Base-by-base conservation (phyloP, 805 yeast species). In the Isabelozyma gotoi region DNA sequence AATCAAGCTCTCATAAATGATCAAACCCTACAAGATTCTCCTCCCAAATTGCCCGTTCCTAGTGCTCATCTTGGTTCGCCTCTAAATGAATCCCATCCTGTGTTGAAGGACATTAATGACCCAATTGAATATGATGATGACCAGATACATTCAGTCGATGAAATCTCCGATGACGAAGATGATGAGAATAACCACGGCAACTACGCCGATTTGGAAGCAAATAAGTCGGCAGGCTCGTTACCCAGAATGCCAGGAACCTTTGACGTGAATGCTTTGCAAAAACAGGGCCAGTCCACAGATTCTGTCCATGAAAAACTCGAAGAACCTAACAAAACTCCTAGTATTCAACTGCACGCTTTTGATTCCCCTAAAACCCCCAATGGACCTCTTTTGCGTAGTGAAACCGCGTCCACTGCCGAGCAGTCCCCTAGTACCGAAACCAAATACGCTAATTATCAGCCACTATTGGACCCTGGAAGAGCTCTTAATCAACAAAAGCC, bases 381-480 rank as follows among this genome's bases (percentile, higher is more conserved):
- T 24, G 29, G 29, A 24, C 32, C 40, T 8, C 19, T 7, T 15
- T 24, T 19, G 17, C 5, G 19, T 12, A n/a, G 12, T 8, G 41
- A 19, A 32, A 21, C 36, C 19, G 29, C 34, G 17, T 27, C 14
- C 16, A 32, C 40, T 19, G 5, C 14, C 16, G 40, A 36, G 3
- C 24, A 24, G 7, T 33, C 21, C n/a, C 27, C 12, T 5, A 35
- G 14, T n/a, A n/a, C 16, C 34, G 15, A n/a, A 11, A 2, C 19
- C 5, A 17, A 36, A 2, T 41, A 36, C 56, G 47, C 46, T 8
- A 38, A 37, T 29, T 59, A 47, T 39, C 55, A 65, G 40, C 60
- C 68, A 32, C 72, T 77, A 2, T 60, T 76, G 60, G 81, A 77
- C 51, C 81, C 81, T 2, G 77, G 75, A 0, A 71, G 63, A 45